Base-by-base conservation (phyloP, 1,284 basidiomycete species). In the Trametes pubescens region DNA sequence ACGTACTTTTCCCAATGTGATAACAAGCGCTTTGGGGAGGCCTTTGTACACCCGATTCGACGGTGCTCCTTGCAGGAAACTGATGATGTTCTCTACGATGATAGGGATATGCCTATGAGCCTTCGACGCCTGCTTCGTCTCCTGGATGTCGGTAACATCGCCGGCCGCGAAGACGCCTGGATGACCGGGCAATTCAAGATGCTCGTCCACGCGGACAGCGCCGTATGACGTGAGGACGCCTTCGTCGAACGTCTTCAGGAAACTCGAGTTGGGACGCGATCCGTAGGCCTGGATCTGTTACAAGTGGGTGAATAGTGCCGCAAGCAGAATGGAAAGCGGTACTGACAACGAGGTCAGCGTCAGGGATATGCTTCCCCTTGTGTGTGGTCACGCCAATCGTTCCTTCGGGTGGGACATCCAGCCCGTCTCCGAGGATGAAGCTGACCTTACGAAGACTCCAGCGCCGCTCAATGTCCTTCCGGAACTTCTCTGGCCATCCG, bases 51-150 rank as follows among this genome's bases (percentile, higher is more conserved):
- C 69, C 65, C 79, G 81, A 65, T 77, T 71, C 1, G 72, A 64
- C 10, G 72, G 64, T 18, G 71, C 71, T 29, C 80, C 80, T 4
- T 70, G 70, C 48, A 86, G 75, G 65, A 81, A 74, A n/a, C 77
- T 76, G 2, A 81, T 51, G n/a, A 87, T 69, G 64, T 89, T 90
- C 35, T 79, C 72, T 2, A 73, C 76, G 43, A 83, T 77, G 37
- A 86, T 74, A 0, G 69, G 66, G 2, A 79, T 78, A 65, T 89
- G 88, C 4, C 70, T 74, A 2, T 57, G 18, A 0, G 75, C 74
- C 71, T 90, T 90, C 14, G 78, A 78, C 0, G 80, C 77, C 69
- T 86, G 85, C 69, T 89, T 89, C 70, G 86, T 83, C 74, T 90
- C 88, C 0, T 77, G 54, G 81, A 82, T 85, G 32, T 86, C 83